Evolutionary conservation across 1,284 basidiomycete species (phyloP), one percentile per base, ranked within the genome.

Genomic region (Apiotrichum akiyoshidainum): DNA sequence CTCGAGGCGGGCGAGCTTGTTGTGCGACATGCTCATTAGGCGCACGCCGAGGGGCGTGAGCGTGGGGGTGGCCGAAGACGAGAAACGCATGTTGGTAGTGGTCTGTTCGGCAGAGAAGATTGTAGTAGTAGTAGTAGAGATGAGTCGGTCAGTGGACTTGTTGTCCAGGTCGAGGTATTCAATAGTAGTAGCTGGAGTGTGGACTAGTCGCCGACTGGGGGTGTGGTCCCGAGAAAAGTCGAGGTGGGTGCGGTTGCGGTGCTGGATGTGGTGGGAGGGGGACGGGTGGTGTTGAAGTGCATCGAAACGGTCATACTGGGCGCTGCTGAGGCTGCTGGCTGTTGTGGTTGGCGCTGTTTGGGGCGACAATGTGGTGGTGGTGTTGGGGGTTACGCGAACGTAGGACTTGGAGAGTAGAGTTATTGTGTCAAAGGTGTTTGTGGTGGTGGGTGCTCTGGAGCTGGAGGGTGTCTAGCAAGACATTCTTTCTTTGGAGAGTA

Each of bases 21-120:
- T 55, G 60, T 72, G 68, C 50, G 74, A 76, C 45, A 75, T 57
- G 54, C 60, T 54, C 37, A 76, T 68, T 49, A 76, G 68, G 46
- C 72, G 65, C 58, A 67, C 63, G 34, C 74, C 74, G 12, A 75
- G 60, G 8, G 74, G 73, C 54, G 74, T 76, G 52, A 76, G 68
- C 42, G 66, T 51, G 33, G 72, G 71, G 22, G 67, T 46, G 33
- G 63, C 54, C 45, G 66, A 49, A 11, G 62, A 66, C 10, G 64
- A 59, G 67, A 75, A 76, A 40, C 69, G 67, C 74, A 76, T 76
- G 34, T 63, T 59, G 58, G 45, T 26, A 16, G 45, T 22, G 45
- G 46, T 44, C 51, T n/a, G 11, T 39, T 17, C 41, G 39, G 46
- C 26, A 44, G 41, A 21, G 17, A 12, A 42, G 16, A n/a, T 39